Base-by-base conservation (phyloP, 257 asterid species). In the Primulina tabacum region DNA sequence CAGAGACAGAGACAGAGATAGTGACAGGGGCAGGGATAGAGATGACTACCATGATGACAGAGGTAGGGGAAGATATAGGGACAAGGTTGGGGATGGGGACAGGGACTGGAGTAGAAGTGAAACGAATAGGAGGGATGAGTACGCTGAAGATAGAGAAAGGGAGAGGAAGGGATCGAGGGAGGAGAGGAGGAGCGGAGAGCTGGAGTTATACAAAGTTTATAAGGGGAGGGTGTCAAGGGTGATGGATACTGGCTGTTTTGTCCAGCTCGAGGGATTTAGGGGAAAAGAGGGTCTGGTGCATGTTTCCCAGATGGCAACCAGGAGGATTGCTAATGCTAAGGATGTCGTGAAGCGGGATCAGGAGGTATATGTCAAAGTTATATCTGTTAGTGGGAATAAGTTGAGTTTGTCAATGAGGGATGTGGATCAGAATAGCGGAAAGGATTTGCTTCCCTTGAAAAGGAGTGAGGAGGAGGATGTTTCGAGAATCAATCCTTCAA, bases 211-310 rank as follows among this genome's bases (percentile, higher is more conserved):
- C 70, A 47, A 67, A 50, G 91, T 93, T 33, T 93, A 89, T 43
- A 93, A 93, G 71, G 99, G 97, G 34, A 85, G 94, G 82, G 89
- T 90, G 28, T 86, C 96, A 1, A 83, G 90, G 82, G 99, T 90
- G 76, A 93, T 89, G 95, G 97, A 90, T 21, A 78, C 88, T n/a
- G 96, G 97, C 10, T 90, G 99, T 77, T 93, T 93, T 74, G 99
- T 93, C 64, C 97, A 89, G 81, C 82, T 93, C 62, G 76, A 76
- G 68, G 94, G 80, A 2, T 87, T 84, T 35, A 82, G 77, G 71
- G 98, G 96, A 64, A 90, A 86, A 71, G 97, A 93, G 85, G 99
- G 97, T 8, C 75, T 93, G 60, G 95, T 90, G 17, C 97, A 93
- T 32, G 89, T 93, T 55, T 89, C 97, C 2, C 95, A 93, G 76